Conservation (phyloP, 352 stramenopile species). For the Globisporangium sylvaticum region DNA sequence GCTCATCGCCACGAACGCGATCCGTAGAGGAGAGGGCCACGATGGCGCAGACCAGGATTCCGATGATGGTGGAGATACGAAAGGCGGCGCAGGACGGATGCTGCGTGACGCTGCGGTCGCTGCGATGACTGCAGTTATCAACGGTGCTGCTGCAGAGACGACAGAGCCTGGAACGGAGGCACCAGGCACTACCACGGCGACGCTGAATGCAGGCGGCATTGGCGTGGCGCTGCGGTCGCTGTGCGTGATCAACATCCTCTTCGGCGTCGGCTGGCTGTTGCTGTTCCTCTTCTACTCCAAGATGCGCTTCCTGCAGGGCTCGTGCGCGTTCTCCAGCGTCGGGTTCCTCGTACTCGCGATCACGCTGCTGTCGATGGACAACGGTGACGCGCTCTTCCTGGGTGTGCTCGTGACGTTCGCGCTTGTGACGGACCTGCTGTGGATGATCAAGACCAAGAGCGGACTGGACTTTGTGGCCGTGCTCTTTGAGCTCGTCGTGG, state of each 20-base stretch:
- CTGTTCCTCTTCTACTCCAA: conserved; percentile 77
- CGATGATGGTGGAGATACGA: not conserved
- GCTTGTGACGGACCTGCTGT: conserved; percentile 56
- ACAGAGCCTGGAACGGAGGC: not conserved
- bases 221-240: conserved; percentile 57
- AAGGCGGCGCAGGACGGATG: conserved; percentile 7
- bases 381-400: conserved; percentile 40
- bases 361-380: conserved; percentile 54
- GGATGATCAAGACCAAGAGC: conserved; percentile 62
- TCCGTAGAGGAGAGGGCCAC: conserved; percentile 31
- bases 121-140: not conserved
- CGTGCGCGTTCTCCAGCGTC: conserved; percentile 57
- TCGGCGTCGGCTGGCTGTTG: conserved; percentile 62
- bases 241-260: conserved; percentile 68
- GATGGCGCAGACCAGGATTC: conserved; percentile 6
- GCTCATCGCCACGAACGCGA: conserved; percentile 37
- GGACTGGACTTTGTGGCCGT: conserved; percentile 79
- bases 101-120: conserved; percentile 15
- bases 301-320: conserved; percentile 65
- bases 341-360: conserved; percentile 48
- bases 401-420: conserved; percentile 34
- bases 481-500: conserved; percentile 80
- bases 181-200: not conserved
- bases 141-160: not conserved
- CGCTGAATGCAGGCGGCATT: conserved; percentile 38